Percentiles rank a stretch among this genome's conserved stretches.
Evolutionary conservation across 345 rosid genomes (phyloP).

Genomic region (Aegle marmelos): DNA sequence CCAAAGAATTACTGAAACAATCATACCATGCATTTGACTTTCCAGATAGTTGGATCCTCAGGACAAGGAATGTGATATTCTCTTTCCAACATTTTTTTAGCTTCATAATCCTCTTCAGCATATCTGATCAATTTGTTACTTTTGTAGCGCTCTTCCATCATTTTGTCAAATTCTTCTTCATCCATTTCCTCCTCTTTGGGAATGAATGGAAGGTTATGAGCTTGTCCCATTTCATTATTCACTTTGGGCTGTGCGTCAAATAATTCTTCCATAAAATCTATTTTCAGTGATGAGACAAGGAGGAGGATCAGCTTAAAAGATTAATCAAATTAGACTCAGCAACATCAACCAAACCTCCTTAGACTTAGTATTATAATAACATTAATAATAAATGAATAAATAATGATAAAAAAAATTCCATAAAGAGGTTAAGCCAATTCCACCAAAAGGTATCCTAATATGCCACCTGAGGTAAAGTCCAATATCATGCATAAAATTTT

Average conservation of each 20-base stretch:
- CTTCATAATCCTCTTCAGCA: constrained; percentile 59
- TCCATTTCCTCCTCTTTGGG: constrained; percentile 81
- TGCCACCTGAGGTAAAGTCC: background rate
- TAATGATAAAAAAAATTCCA: background rate
- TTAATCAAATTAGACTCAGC: constrained; percentile 10
- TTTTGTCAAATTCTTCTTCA: constrained; percentile 77
- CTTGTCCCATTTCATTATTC: constrained; percentile 41
- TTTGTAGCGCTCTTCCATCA: constrained; percentile 82
- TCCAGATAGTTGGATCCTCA: constrained; percentile 76
- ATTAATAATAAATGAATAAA: background rate
- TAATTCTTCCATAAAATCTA: constrained; percentile 54
- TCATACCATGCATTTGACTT: constrained; percentile 87
- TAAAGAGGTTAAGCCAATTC: background rate
- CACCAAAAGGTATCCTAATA: background rate
- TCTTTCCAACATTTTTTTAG: constrained; percentile 51
- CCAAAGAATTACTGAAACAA: background rate
- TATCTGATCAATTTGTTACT: constrained; percentile 37
- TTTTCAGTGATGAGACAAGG: constrained; percentile 14
- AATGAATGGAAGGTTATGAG: constrained; percentile 36
- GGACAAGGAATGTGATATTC: constrained; percentile 43
- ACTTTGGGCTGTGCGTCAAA: constrained; percentile 34
- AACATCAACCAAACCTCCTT: constrained; percentile 9
- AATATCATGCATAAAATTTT: background rate
- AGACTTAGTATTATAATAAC: background rate
- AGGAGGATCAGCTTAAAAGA: background rate